phyloP scores from a whole-genome alignment of 2,329 filamentous ascomycete genomes.

The Leptosphaerulina australis region DNA sequence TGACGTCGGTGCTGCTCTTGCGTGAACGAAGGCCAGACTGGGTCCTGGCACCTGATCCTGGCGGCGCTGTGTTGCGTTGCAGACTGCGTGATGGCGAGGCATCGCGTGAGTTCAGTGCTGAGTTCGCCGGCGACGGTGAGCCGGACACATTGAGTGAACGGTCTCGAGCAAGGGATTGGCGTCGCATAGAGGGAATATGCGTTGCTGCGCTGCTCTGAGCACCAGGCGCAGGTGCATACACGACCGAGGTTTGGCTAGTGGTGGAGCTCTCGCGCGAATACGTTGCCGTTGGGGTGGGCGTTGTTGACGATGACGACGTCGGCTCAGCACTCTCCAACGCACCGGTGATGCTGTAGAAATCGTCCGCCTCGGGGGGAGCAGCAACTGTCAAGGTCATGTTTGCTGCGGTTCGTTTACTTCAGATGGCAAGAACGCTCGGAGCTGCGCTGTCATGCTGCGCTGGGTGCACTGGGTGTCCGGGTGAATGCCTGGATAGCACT shows the following conservation, averaged over 20 bases:
- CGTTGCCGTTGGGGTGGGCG: constrained; percentile 20
- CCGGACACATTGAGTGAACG: constrained; percentile 40
- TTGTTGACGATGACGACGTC: constrained; percentile 25
- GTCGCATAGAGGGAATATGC: constrained; percentile 22
- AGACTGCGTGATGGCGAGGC: constrained; percentile 51
- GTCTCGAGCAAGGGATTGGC: constrained; percentile 34
- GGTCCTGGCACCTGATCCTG: constrained; percentile 25
- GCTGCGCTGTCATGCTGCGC: constrained; percentile 39
- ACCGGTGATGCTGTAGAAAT: constrained; percentile 48
- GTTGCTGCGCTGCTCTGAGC: constrained; percentile 21
- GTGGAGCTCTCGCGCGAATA: constrained; percentile 13
- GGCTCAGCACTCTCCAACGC: constrained; percentile 48
- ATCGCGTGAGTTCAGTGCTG: constrained; percentile 56
- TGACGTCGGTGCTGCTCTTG: constrained; percentile 54
- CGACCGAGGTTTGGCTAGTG: constrained; percentile 11
- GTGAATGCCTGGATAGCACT: constrained; percentile 29
- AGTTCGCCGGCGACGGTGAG: constrained; percentile 49
- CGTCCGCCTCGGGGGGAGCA: constrained; percentile 20
- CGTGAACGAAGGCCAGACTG: constrained; percentile 47
- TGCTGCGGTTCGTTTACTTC: constrained; percentile 39
- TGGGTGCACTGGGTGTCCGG: constrained; percentile 23
- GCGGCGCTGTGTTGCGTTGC: constrained; percentile 31
- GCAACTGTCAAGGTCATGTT: constrained; percentile 27
- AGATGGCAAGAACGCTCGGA: constrained; percentile 29
- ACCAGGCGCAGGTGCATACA: constrained; percentile 18